Evolutionary conservation across 139 green algal genomes (phyloP), one percentile per base, ranked within the genome.

Genomic region (Chlorella sp.): DNA sequence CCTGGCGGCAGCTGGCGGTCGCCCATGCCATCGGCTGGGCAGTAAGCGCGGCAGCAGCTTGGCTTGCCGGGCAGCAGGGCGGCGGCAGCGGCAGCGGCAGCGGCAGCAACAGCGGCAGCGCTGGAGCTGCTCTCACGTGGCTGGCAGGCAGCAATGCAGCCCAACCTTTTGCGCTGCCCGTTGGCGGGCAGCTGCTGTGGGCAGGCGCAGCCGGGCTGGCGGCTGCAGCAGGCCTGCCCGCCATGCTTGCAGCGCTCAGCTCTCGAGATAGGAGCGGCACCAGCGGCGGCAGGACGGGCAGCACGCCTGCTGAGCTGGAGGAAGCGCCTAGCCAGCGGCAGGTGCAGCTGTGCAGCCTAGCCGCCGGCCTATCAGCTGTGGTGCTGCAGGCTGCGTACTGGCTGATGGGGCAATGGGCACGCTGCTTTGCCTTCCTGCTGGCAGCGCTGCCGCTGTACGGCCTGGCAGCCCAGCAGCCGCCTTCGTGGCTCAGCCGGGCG

Each of bases 341-440:
- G n/a, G 76, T 62, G 34, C 60, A n/a, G 76, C 60, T 13, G 23
- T 82, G 76, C 60, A 57, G 25, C 15, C 34, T 23, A 7, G 76
- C 38, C 3, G 36, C n/a, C 17, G 76, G 56, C 9, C 76, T 82
- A 12, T 36, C 26, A 17, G 76, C 57, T 6, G 57, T 28, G 26
- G 25, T 62, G 56, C 60, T 82, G 76, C 56, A 57, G 15, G 76
- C 60, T 3, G 21, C 60, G 1, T 38, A 57, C 34, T 63, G 71
- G 57, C 60, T 82, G 13, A 23, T 82, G 25, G 60, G 25, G 30
- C 76, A 73, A 15, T 82, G 76, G 76, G 57, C 39, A 13, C 76
- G 57, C 76, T 82, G 76, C 60, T 57, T 71, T 18, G 57, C 28
- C 3, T 72, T 72, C 60, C 60, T 82, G 76, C 57, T 82, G 38